Evolutionary conservation across 257 asterid genomes (phyloP).

Genomic region (Fraxinus americana): DNA sequence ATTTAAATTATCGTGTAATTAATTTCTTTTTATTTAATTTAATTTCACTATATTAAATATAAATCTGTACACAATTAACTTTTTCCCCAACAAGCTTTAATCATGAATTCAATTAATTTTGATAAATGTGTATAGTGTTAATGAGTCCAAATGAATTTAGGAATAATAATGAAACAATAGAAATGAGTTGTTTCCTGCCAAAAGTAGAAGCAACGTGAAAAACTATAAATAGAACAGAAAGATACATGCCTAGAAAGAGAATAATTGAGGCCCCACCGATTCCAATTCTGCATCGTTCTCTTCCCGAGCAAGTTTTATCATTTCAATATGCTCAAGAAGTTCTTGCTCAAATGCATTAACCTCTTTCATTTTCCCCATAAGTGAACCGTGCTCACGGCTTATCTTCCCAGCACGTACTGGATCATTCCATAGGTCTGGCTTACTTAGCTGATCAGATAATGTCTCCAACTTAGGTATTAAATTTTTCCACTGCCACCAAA

Average conservation of each 20-base stretch:
- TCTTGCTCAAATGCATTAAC: slow-evolving; percentile 75
- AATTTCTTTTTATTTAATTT: too few relatives aligned
- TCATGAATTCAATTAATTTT: not conserved
- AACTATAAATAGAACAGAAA: slow-evolving; percentile 22
- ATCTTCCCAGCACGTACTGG: slow-evolving; percentile 82
- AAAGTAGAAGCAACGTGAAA: slow-evolving; percentile 26
- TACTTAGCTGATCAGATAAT: slow-evolving; percentile 63
- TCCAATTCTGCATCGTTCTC: slow-evolving; percentile 81
- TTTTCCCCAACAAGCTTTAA: not conserved
- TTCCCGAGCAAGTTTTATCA: slow-evolving; percentile 94
- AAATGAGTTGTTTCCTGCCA: slow-evolving; percentile 12
- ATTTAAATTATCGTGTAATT: not conserved
- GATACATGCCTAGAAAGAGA: slow-evolving; percentile 52
- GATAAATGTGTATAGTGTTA: not conserved
- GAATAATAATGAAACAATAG: not conserved
- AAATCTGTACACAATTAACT: too few relatives aligned
- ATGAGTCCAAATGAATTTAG: slow-evolving; percentile 6
- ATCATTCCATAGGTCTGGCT: slow-evolving; percentile 89
- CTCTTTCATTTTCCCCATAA: slow-evolving; percentile 73
- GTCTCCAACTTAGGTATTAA: slow-evolving; percentile 53
- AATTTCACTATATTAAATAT: too few relatives aligned
- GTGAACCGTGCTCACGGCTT: slow-evolving; percentile 89
- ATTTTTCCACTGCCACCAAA: slow-evolving; percentile 69
- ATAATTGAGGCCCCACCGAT: slow-evolving; percentile 61
- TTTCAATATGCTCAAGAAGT: slow-evolving; percentile 84